Conservation (phyloP, 306 rosid genomes). For the Elaeagnus macrophylla region DNA sequence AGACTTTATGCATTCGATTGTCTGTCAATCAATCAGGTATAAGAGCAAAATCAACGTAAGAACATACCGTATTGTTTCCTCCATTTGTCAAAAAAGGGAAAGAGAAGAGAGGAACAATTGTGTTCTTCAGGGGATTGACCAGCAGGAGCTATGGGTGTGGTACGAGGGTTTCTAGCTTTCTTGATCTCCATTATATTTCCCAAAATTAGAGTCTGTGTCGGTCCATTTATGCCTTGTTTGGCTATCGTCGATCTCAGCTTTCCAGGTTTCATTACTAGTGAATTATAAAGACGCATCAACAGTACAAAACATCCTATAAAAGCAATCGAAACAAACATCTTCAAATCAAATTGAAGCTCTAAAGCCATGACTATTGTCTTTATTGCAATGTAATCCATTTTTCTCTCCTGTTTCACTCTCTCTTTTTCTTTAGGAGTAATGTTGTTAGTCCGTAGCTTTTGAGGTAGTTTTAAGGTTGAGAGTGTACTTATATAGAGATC, state of each 20-base stretch:
- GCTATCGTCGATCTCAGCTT: neutral
- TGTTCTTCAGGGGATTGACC: neutral
- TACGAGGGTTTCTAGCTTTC: neutral
- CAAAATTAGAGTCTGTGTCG: neutral
- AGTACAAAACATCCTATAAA: neutral
- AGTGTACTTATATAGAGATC: too few relatives aligned
- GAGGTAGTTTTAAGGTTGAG: too few relatives aligned
- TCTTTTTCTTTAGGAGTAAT: too few relatives aligned
- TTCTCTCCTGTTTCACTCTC: too few relatives aligned
- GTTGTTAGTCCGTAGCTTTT: too few relatives aligned
- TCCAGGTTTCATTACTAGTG: neutral
- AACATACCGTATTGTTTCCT: neutral
- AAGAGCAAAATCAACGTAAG: neutral
- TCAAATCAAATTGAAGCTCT: neutral
- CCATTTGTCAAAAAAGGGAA: neutral
- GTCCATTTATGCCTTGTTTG: neutral
- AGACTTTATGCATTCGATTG: too few relatives aligned
- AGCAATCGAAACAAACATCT: neutral
- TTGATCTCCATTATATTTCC: neutral
- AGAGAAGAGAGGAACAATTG: neutral
- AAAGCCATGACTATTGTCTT: neutral
- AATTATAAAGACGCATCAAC: neutral
- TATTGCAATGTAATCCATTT: too few relatives aligned
- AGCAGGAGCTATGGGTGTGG: neutral
- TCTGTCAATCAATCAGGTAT: too few relatives aligned